Evolutionary conservation across 148 eudicot genomes (phyloP).

Genomic region (Polygonum maritimum): DNA sequence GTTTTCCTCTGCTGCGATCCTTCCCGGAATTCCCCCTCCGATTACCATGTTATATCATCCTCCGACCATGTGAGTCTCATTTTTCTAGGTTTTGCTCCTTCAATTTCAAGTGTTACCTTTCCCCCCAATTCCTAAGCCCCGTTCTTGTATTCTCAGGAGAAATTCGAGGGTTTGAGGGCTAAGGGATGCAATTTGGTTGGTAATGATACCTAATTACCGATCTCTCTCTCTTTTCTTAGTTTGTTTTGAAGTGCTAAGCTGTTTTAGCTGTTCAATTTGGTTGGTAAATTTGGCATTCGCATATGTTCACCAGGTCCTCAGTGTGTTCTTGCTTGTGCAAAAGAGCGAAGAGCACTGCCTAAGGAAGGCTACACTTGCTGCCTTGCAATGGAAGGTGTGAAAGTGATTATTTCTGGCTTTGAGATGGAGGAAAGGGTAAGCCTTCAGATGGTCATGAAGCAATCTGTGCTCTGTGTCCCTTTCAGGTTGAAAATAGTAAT

Average conservation of each 20-base stretch:
- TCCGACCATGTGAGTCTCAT: slow-evolving; percentile 35
- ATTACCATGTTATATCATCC: slow-evolving; percentile 77
- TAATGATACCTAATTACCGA: slow-evolving; percentile 18
- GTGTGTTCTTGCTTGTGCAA: slow-evolving; percentile 85
- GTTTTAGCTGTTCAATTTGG: background rate
- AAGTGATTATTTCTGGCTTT: slow-evolving; percentile 83
- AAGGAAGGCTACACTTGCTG: slow-evolving; percentile 81
- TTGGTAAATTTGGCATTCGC: background rate
- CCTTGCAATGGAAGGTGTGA: slow-evolving; percentile 96
- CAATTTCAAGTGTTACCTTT: background rate
- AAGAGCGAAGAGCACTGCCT: slow-evolving; percentile 75
- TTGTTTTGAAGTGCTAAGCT: background rate
- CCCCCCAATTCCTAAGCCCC: background rate
- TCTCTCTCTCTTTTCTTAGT: background rate
- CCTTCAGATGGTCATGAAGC: background rate
- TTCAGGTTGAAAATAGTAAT: background rate
- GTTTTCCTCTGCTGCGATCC: slow-evolving; percentile 75
- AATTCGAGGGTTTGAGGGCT: slow-evolving; percentile 54
- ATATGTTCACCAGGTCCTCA: slow-evolving; percentile 65
- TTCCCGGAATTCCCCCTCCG: slow-evolving; percentile 61
- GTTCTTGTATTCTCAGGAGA: slow-evolving; percentile 41
- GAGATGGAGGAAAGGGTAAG: slow-evolving; percentile 68
- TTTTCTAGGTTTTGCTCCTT: background rate
- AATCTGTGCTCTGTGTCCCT: background rate
- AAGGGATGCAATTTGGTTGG: slow-evolving; percentile 88